A percentile compares a stretch with the other conserved stretches of the same genome.
phyloP scores from a whole-genome alignment of 345 rosid species.

The Diplotaxis tenuifolia region DNA sequence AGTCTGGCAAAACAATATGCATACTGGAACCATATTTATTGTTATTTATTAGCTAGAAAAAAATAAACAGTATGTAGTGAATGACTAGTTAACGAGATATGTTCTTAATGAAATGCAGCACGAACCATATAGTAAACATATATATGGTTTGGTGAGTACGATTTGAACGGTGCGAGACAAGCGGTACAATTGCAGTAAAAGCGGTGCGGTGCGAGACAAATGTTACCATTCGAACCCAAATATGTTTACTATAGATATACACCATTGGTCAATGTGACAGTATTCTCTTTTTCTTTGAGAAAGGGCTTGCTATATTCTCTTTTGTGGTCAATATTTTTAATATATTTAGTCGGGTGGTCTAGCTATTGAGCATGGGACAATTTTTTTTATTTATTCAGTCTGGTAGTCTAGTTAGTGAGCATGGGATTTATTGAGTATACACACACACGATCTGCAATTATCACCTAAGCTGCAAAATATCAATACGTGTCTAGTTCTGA shows the following conservation, averaged over 20 bases:
- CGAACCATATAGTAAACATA: neutral
- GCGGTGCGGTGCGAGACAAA: too few species aligned
- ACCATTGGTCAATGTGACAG: neutral
- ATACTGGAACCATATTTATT: neutral
- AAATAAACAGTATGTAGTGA: neutral
- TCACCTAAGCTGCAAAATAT: neutral
- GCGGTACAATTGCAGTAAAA: too few species aligned
- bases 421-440: neutral
- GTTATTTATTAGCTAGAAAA: slow-evolving; percentile 1
- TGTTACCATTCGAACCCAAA: too few species aligned
- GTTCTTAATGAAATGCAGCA: neutral
- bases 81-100: neutral
- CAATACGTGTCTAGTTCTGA: neutral
- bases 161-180: too few species aligned
- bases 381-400: neutral
- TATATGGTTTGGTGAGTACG: too few species aligned
- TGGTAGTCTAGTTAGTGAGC: neutral
- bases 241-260: neutral
- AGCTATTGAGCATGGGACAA: neutral
- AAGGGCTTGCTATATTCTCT: neutral
- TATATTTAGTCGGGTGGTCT: neutral
- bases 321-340: neutral
- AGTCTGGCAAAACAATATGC: neutral
- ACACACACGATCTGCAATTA: neutral
- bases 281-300: neutral